Conservation (phyloP, 257 asterid genomes). For the Gentiana dahurica region DNA sequence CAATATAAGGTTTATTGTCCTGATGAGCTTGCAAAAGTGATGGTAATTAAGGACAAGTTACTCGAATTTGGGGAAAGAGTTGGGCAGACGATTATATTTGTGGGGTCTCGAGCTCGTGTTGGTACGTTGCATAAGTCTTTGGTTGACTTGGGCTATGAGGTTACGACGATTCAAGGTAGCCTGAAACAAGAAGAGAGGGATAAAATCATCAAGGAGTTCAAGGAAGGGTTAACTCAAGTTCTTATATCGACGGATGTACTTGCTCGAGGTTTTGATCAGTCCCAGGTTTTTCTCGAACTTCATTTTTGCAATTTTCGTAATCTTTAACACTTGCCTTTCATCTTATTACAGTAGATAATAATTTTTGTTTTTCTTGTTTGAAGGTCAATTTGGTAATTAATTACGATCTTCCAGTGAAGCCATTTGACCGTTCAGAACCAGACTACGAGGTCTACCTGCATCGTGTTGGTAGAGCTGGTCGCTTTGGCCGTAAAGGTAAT, state of each 20-base stretch:
- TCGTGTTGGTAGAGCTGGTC: conserved; percentile 97
- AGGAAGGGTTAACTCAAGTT: conserved; percentile 80
- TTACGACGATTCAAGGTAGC: conserved; percentile 91
- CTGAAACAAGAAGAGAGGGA: conserved; percentile 58
- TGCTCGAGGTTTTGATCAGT: conserved; percentile 93
- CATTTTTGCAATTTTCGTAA: not conserved
- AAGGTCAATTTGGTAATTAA: conserved; percentile 95
- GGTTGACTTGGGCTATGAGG: conserved; percentile 59
- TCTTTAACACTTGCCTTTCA: not conserved
- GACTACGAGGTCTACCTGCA: conserved; percentile 89
- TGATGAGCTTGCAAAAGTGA: conserved; percentile 70
- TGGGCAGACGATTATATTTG: conserved; percentile 89
- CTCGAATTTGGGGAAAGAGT: conserved; percentile 84
- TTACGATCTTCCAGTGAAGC: conserved; percentile 63
- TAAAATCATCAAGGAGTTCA: conserved; percentile 71
- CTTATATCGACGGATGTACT: conserved; percentile 90
- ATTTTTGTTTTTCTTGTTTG: conserved; percentile 6
- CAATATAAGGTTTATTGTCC: conserved; percentile 81
- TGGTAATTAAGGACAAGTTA: conserved; percentile 67
- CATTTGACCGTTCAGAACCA: conserved; percentile 40
- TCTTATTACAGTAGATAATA: not conserved
- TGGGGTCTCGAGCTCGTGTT: conserved; percentile 43
- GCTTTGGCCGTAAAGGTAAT: conserved; percentile 96
- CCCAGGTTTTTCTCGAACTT: conserved; percentile 36
- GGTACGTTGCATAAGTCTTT: conserved; percentile 44